Base-by-base conservation (phyloP, 2,329 filamentous ascomycete genomes). In the Chrysoporthe puriensis region DNA sequence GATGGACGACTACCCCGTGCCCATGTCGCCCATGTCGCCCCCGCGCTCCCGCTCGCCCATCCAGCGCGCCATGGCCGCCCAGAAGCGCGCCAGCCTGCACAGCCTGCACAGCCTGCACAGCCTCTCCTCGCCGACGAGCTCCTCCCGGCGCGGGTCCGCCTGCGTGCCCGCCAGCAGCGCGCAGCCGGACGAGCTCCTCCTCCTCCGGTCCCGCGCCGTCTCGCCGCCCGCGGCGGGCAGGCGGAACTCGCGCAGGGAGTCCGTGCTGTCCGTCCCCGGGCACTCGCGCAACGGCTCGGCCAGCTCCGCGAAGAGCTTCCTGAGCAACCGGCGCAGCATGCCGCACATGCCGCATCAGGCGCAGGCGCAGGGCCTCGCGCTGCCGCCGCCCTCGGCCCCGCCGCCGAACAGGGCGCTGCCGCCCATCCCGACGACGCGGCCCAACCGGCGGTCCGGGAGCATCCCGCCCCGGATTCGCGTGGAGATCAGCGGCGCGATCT, bases 361-460 rank as follows among this genome's bases (percentile, higher is more conserved):
- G 11, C 68, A 50, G 18, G n/a, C 46, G 46, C 66, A 59, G 18
- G 40, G 7, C 36, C 76, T 86, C 48, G 77, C 76, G 1, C 80
- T 83, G 14, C 83, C 83, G 0, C 85, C 85, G 42, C 85, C 85
- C 1, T 85, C 82, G 18, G 83, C 80, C 16, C 86, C 86, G 7
- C 86, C 86, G 5, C 86, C 86, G 34, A 86, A 79, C 13, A 82
- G 82, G 70, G 85, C 85, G 16, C 78, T 88, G 32, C 86, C 86
- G 21, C 85, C 86, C 0, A 79, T 87, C 50, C 85, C 85, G 4
- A 76, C 73, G 56, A 79, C 77, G 43, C 60, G 64, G 21, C 21
- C 46, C 42, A 63, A 66, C 56, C 66, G 67, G 50, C 64, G 64
- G 14, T 64, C 54, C 6, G 63, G 54, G 42, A 68, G 68, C 48